Percentiles rank a stretch among this genome's conserved stretches.
Conservation (phyloP, 306 rosid species). For the Gleditsia sinensis region DNA sequence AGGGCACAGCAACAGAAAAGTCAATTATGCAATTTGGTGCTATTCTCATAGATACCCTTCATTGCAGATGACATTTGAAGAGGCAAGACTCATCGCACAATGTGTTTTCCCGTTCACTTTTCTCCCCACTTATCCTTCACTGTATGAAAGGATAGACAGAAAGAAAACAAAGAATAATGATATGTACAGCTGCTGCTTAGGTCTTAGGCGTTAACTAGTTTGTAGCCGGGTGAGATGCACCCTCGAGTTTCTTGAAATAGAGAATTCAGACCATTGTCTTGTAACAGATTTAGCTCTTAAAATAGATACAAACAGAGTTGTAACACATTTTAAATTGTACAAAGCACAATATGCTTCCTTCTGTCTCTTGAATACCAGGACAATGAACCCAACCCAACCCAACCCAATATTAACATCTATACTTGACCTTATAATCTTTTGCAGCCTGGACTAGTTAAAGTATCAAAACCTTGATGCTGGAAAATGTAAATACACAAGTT, state of each 20-base stretch:
- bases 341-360: not conserved
- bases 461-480: not conserved
- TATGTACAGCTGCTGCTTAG: conserved; percentile 30
- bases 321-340: conserved; percentile 14
- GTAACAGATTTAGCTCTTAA: conserved; percentile 25
- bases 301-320: not conserved
- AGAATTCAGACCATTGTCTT: not conserved
- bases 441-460: not conserved
- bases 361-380: not conserved
- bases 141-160: not conserved
- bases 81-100: not conserved
- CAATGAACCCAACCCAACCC: not conserved
- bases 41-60: not conserved
- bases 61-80: not conserved
- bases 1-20: conserved; percentile 7
- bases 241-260: not conserved
- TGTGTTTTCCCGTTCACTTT: conserved; percentile 8
- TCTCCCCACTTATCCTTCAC: not conserved
- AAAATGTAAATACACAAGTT: not conserved
- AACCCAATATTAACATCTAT: no score
- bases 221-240: conserved; percentile 26
- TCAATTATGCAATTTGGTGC: conserved; percentile 10
- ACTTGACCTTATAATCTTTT: not conserved
- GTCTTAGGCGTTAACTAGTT: conserved; percentile 23
- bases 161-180: conserved; percentile 5